phyloP scores from a whole-genome alignment of 371 early-diverging fungal species.

The Mortierella sp. region DNA sequence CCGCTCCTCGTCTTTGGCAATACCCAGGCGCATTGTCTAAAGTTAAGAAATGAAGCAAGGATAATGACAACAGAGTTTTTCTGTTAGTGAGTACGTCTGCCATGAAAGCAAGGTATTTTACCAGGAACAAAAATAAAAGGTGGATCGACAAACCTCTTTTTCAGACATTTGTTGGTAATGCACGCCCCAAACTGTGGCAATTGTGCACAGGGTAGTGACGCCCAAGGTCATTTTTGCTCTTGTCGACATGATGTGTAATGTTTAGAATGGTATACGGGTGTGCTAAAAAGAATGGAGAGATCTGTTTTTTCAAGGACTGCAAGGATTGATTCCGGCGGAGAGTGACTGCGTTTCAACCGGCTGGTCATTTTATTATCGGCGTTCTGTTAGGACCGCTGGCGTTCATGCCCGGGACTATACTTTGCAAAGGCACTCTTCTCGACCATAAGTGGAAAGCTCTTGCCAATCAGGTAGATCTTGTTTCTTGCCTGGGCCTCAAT shows the following conservation, averaged over 20 bases:
- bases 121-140: not conserved
- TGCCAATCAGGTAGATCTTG: constrained; percentile 80
- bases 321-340: constrained; percentile 8
- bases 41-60: not conserved
- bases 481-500: constrained; percentile 58
- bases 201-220: constrained; percentile 41
- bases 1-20: constrained; percentile 45
- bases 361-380: constrained; percentile 3
- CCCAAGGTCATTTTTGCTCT: constrained; percentile 53
- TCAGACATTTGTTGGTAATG: constrained; percentile 56
- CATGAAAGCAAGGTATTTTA: not conserved
- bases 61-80: too few relatives aligned
- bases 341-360: constrained; percentile 12
- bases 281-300: not conserved
- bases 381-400: constrained; percentile 10
- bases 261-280: not conserved
- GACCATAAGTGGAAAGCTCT: constrained; percentile 69
- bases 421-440: constrained; percentile 66
- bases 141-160: constrained; percentile 33
- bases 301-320: not conserved
- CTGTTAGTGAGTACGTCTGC: not conserved
- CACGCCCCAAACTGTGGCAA: constrained; percentile 45
- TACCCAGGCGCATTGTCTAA: constrained; percentile 49
- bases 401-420: constrained; percentile 41
- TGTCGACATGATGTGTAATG: constrained; percentile 33